These are phyloP conservation scores for Prunus salicina DNA, from an alignment of 306 rosid genomes.

Conservation along the genomic window DNA sequence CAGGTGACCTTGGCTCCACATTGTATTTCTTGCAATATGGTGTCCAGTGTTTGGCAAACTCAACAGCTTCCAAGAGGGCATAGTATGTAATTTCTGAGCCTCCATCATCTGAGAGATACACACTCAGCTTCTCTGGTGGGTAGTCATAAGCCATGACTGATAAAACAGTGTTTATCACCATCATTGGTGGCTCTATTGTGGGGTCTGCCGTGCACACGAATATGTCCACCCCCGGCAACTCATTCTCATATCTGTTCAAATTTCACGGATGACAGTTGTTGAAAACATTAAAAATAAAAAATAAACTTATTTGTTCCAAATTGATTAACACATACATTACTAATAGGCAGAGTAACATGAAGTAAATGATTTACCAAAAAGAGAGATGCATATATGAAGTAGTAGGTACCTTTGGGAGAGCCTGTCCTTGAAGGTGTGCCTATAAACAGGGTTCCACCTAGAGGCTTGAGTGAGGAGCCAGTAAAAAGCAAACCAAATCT, in stretches of 20 bases:
- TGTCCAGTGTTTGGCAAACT: slow-evolving; percentile 38
- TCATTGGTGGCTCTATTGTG: slow-evolving; percentile 32
- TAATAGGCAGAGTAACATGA: no score
- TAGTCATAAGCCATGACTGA: slow-evolving; percentile 43
- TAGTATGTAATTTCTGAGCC: slow-evolving; percentile 21
- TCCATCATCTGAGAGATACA: slow-evolving; percentile 51
- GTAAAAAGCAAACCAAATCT: slow-evolving; percentile 64
- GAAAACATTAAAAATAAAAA: no score
- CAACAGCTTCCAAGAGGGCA: slow-evolving; percentile 28
- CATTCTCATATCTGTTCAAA: slow-evolving; percentile 33
- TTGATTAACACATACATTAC: no score
- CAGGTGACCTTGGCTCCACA: slow-evolving; percentile 35
- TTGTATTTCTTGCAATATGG: slow-evolving; percentile 44
- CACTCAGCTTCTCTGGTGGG: slow-evolving; percentile 34
- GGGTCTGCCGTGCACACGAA: slow-evolving; percentile 49
- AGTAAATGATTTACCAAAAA: no score
- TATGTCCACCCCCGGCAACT: slow-evolving; percentile 39
- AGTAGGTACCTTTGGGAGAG: slow-evolving; percentile 51
- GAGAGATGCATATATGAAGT: no score
- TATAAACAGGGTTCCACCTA: slow-evolving; percentile 48
- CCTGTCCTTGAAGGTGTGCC: slow-evolving; percentile 43
- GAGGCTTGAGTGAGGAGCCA: slow-evolving; percentile 60
- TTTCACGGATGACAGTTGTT: not conserved
- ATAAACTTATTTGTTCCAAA: no score
- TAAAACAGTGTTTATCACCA: slow-evolving; percentile 41